Base-by-base conservation (phyloP, 768 basidiomycete species). In the Boletales sp. region DNA sequence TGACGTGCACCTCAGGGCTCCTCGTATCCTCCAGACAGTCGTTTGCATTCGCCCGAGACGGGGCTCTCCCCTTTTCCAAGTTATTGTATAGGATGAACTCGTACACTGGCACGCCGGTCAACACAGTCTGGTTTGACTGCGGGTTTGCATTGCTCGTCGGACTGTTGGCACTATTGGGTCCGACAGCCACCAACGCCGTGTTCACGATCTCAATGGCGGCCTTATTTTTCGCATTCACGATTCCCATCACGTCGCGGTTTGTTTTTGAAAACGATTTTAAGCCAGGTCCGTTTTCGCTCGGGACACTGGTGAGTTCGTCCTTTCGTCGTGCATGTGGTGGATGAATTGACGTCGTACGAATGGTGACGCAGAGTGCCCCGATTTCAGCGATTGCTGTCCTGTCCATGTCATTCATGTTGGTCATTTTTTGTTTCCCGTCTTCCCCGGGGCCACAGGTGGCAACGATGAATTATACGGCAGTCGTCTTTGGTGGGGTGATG, bases 381-480 rank as follows among this genome's bases (percentile, higher is more conserved):
- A 68, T 84, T 13, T 79, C 80, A 0, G 45, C 73, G 8, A 70
- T 79, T 9, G 74, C 85, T 3, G 75, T 86, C 3, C 47, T 65
- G 0, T 88, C 79, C 69, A 89, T 90, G 88, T 12, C 60, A 1
- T 80, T 87, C 61, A 79, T 84, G 74, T 67, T 72, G 40, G 55
- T 84, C 47, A 73, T 86, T 1, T 77, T 84, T 59, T 68, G 79
- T 52, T 88, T 86, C 75, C 85, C 83, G 10, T 62, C 74, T 12
- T 72, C 71, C 17, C 77, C 78, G 1, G 55, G 61, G 5, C 71
- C 82, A 0, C 60, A 62, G 15, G 68, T 67, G 2, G 63, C 71
- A 10, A 67, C 70, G 41, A 87, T 90, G 86, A 89, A 89, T 62
- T 89, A 89, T 56, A 75, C 81, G 0, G 71, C 82, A 24, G 80